Conservation (phyloP, 140 eudicot genomes). For the Senecio squalidus region DNA sequence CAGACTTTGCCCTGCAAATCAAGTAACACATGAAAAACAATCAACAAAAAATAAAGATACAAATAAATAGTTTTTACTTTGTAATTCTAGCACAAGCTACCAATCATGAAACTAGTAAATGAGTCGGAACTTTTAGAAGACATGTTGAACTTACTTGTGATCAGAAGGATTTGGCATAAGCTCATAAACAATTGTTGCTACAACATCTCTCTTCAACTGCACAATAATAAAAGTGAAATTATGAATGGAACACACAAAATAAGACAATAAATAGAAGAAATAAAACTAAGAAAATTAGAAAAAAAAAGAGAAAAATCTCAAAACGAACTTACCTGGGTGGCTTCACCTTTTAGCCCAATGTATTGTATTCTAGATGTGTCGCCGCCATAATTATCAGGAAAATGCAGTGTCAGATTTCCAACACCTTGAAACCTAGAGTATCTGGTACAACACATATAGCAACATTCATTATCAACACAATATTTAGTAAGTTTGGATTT, state of each 20-base stretch:
- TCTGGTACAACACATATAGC: constrained; percentile 38
- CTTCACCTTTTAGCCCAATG: constrained; percentile 99
- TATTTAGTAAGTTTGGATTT: not conserved
- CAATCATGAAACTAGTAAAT: not conserved
- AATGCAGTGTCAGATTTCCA: constrained; percentile 91
- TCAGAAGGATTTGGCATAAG: constrained; percentile 98
- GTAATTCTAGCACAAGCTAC: constrained; percentile 3
- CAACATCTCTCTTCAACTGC: constrained; percentile 96
- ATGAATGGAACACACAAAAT: not conserved
- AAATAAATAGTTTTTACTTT: not conserved
- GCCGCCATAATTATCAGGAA: constrained; percentile 92
- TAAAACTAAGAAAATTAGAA: not conserved
- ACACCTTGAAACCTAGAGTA: constrained; percentile 93
- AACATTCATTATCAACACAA: constrained; percentile 3
- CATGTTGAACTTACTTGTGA: constrained; percentile 77
- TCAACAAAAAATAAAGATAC: not conserved
- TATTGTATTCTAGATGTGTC: constrained; percentile 83
- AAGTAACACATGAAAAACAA: constrained; percentile 1
- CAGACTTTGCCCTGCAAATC: constrained; percentile 65
- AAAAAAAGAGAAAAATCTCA: not conserved
- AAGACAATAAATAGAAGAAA: not conserved
- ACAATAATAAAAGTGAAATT: constrained; percentile 4
- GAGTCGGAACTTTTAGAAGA: not conserved
- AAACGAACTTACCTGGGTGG: constrained; percentile 67
- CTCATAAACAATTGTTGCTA: constrained; percentile 89